A percentile compares a stretch with the other conserved stretches of the same genome.
Evolutionary conservation across 2,329 filamentous ascomycete genomes (phyloP).

Genomic region (Aureobasidium sp.): DNA sequence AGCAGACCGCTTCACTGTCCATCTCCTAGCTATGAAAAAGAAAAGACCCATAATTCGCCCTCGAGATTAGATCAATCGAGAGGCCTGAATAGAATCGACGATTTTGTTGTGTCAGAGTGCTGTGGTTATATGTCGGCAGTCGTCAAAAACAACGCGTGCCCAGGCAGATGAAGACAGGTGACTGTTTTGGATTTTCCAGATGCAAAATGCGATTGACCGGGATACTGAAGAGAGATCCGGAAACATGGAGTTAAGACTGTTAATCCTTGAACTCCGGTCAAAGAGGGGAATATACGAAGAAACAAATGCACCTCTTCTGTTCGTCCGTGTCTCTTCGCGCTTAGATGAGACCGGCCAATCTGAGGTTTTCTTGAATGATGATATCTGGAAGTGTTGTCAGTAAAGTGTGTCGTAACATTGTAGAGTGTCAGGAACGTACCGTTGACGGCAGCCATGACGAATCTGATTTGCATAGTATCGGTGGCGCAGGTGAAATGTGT

Average conservation of each 20-base stretch:
- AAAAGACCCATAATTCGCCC: neutral
- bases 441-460: constrained; percentile 99
- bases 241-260: neutral
- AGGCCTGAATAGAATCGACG: neutral
- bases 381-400: constrained; percentile 65
- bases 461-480: constrained; percentile 96
- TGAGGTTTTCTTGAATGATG: constrained; percentile 99
- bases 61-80: constrained; percentile 2
- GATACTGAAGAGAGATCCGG: neutral
- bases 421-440: constrained; percentile 48
- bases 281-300: neutral
- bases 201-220: neutral
- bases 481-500: constrained; percentile 99
- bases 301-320: neutral
- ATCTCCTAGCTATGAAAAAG: neutral
- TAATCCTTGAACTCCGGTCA: neutral
- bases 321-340: neutral
- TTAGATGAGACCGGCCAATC: constrained; percentile 93
- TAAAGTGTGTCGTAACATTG: neutral
- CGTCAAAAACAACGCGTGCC: neutral
- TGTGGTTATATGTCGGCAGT: neutral
- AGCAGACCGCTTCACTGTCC: constrained; percentile 3
- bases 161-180: neutral
- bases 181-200: neutral
- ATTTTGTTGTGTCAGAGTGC: neutral